phyloP scores from a whole-genome alignment of 306 rosid species.

The Senna tora region DNA sequence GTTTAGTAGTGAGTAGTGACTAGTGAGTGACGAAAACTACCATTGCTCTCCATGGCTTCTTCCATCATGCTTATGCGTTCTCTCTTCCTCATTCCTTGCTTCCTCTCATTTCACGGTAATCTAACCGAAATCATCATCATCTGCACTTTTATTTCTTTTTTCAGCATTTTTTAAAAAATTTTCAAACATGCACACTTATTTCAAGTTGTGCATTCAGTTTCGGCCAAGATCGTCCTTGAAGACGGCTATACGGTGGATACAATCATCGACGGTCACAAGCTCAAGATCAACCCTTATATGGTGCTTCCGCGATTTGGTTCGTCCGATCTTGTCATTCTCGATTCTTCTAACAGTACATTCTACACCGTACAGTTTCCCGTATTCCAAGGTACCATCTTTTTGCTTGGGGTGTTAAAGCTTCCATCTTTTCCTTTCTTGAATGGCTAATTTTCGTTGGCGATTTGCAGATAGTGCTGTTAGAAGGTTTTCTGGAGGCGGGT shows the following conservation, averaged over 20 bases:
- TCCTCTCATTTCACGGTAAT: slow-evolving; percentile 43
- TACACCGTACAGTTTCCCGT: slow-evolving; percentile 55
- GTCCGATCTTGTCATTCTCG: slow-evolving; percentile 68
- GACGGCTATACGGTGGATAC: slow-evolving; percentile 70
- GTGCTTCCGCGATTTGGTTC: slow-evolving; percentile 50
- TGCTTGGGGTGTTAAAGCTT: slow-evolving; percentile 19
- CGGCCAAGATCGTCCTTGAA: slow-evolving; percentile 49
- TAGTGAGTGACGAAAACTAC: neutral
- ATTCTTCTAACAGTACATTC: slow-evolving; percentile 48
- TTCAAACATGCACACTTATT: neutral
- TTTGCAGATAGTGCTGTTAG: slow-evolving; percentile 52
- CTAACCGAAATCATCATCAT: neutral
- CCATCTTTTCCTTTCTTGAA: neutral
- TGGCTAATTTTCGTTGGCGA: neutral
- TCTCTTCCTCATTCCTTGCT: slow-evolving; percentile 35
- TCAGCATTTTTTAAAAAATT: neutral
- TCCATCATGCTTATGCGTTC: slow-evolving; percentile 15
- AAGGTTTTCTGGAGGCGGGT: slow-evolving; percentile 51
- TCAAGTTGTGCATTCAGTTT: slow-evolving; percentile 38
- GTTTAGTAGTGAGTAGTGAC: slow-evolving; percentile 8
- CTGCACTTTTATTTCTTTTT: neutral
- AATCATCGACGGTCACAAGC: slow-evolving; percentile 67
- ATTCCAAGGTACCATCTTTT: slow-evolving; percentile 49
- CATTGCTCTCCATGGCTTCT: slow-evolving; percentile 32
- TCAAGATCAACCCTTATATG: slow-evolving; percentile 43